Conservation (phyloP, 352 stramenopile species). For the Pythium rishiriense region DNA sequence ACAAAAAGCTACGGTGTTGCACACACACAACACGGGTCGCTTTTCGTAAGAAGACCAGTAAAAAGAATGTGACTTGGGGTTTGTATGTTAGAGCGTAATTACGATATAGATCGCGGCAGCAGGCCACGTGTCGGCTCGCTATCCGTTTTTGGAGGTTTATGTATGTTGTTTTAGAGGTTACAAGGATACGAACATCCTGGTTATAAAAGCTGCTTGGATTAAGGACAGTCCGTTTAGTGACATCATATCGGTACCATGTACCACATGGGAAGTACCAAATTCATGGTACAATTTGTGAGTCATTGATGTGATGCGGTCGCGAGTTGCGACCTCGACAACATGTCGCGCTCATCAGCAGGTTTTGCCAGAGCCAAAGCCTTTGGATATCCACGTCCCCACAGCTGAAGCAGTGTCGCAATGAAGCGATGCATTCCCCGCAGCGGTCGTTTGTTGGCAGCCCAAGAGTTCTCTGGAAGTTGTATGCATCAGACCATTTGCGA, state of each 20-base stretch:
- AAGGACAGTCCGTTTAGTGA: neutral
- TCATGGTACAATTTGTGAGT: too few species aligned
- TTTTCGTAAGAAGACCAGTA: slow-evolving; percentile 20
- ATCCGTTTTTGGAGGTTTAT: slow-evolving; percentile 6
- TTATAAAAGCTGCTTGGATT: neutral
- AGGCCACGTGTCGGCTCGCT: slow-evolving; percentile 27
- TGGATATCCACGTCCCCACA: too few species aligned
- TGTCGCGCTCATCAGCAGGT: too few species aligned
- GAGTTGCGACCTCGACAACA: too few species aligned
- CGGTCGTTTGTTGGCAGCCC: too few species aligned
- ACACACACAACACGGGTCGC: slow-evolving; percentile 11
- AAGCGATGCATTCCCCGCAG: too few species aligned
- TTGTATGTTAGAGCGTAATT: slow-evolving; percentile 23
- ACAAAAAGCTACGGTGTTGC: slow-evolving; percentile 14
- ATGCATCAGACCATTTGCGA: too few species aligned
- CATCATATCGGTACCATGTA: neutral
- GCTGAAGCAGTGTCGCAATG: too few species aligned
- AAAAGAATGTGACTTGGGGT: slow-evolving; percentile 18
- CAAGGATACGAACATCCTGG: neutral
- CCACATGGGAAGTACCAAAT: too few species aligned
- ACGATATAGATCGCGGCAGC: neutral
- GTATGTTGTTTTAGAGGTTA: slow-evolving; percentile 7
- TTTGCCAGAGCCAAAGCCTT: too few species aligned
- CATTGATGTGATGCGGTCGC: too few species aligned
- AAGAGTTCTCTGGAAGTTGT: too few species aligned